Base-by-base conservation (phyloP, 225 moss, liverwort and hornwort species). In the Neckera pumila region DNA sequence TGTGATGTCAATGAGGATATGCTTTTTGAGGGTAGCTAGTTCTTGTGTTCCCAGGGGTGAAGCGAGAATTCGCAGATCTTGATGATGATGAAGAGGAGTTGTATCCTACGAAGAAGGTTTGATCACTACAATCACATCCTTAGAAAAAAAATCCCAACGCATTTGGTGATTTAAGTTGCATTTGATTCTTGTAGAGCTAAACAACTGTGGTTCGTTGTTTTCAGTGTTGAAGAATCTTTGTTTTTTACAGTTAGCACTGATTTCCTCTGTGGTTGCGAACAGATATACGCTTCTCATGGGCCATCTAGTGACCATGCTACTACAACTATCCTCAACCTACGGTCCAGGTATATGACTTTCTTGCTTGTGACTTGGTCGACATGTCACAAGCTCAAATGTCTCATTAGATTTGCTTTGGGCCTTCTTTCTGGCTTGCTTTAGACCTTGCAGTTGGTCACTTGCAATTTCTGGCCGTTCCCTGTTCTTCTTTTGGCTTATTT, bases 81-180 rank as follows among this genome's bases (percentile, higher is more conserved):
- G 99, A 99, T 86, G 99, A 99, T 64, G 99, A 99, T 80, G 99
- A 99, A 74, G 99, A 99, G 79, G 98, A 98, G 61, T 89, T 97
- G 36, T 99, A 99, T 90, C 99, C 96, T 42, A 77, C 96, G 57
- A 99, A 84, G 84, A 84, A 84, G 84, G 84, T 83, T 54, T 75
- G 90, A 34, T 43, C n/a, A 34, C 71, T 69, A 30, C 28, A 27
- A 79, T 34, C 72, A 38, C 45, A 81, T 25, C 40, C 13, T 58
- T 54, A 34, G 33, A 23, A 43, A 17, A 81, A 19, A 19, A 30
- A 40, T 8, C 30, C 12, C 20, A 81, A 42, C 14, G 26, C 71
- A 85, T 56, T 56, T 78, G 51, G 80, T 53, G 67, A 58, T 36
- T 79, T 74, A 54, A 70, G 38, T 80, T 81, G 85, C 66, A 57